A percentile compares a stretch with the other conserved stretches of the same genome.
These are phyloP conservation scores for Porcisia deanei DNA, from an alignment of 208 protist genomes.

Conservation along the genomic window DNA sequence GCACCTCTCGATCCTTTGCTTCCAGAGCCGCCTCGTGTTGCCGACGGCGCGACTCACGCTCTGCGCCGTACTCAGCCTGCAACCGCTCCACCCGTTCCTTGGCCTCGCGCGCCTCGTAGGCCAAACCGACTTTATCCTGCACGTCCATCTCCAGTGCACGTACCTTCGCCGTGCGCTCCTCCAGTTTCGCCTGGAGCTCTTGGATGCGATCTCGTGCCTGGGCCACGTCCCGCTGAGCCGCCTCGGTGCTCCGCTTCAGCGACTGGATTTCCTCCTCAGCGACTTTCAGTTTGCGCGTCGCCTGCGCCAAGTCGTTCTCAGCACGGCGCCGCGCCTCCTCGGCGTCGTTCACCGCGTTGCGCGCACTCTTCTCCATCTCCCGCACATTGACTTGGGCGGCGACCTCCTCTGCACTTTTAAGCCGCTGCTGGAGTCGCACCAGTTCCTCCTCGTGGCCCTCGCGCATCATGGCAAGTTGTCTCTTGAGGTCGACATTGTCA, in stretches of 20 bases:
- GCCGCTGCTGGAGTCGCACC: slow-evolving; percentile 34
- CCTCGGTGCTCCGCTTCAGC: slow-evolving; percentile 28
- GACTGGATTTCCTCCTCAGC: slow-evolving; percentile 44
- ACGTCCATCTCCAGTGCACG: slow-evolving; percentile 37
- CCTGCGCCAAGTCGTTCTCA: slow-evolving; percentile 44
- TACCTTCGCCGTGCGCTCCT: slow-evolving; percentile 31
- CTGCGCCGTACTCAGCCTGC: slow-evolving; percentile 44
- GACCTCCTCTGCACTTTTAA: slow-evolving; percentile 37
- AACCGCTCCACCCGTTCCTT: slow-evolving; percentile 39
- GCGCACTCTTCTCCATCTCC: slow-evolving; percentile 32
- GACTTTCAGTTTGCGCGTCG: slow-evolving; percentile 29
- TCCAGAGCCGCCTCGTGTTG: slow-evolving; percentile 37
- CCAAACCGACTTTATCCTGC: slow-evolving; percentile 31
- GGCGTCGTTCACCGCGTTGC: slow-evolving; percentile 39
- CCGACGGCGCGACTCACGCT: slow-evolving; percentile 41
- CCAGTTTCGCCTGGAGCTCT: slow-evolving; percentile 43
- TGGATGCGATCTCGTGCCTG: slow-evolving; percentile 22
- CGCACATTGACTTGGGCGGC: slow-evolving; percentile 26
- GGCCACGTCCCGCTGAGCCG: slow-evolving; percentile 32
- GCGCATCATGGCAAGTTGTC: slow-evolving; percentile 26
- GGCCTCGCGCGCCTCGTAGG: slow-evolving; percentile 46
- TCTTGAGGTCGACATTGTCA: slow-evolving; percentile 39
- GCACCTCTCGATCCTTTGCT: slow-evolving; percentile 56
- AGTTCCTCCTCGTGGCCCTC: slow-evolving; percentile 56
- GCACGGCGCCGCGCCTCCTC: slow-evolving; percentile 40